phyloP scores from a whole-genome alignment of 495 filamentous ascomycete genomes.

The Hypoxylon perforatum region DNA sequence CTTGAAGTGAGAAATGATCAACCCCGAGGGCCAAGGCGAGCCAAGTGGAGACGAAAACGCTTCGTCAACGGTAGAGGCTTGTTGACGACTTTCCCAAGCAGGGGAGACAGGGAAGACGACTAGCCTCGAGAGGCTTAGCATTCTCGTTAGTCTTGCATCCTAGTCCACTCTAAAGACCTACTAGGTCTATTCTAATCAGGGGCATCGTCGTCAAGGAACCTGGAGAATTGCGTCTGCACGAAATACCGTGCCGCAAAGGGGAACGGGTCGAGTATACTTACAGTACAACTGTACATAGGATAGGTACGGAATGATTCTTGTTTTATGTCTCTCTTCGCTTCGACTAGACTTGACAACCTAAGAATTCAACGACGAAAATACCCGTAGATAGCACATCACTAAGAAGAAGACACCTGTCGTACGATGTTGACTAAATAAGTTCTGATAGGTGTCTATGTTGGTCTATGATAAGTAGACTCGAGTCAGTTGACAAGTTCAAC shows the following conservation, averaged over 20 bases:
- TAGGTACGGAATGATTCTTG: no score
- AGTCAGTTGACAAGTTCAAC: slow-evolving; percentile 24
- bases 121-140: slow-evolving; percentile 34
- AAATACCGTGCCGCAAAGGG: neutral
- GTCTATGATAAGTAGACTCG: neutral
- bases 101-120: slow-evolving; percentile 11
- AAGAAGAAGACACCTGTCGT: slow-evolving; percentile 4
- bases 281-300: no score
- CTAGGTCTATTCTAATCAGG: no score
- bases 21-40: slow-evolving; percentile 17
- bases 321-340: no score
- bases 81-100: neutral
- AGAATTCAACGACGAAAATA: slow-evolving; percentile 5
- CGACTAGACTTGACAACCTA: neutral
- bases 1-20: slow-evolving; percentile 5
- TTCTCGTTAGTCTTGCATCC: slow-evolving; percentile 2
- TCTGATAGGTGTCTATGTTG: slow-evolving; percentile 14
- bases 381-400: neutral
- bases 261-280: neutral
- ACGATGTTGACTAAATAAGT: slow-evolving; percentile 1
- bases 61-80: slow-evolving; percentile 24
- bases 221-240: slow-evolving; percentile 21
- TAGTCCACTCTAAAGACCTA: slow-evolving; percentile 9
- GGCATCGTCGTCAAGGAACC: neutral
- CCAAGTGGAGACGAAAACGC: slow-evolving; percentile 30